phyloP scores from a whole-genome alignment of 768 basidiomycete genomes.

The Boletus subparvulus region DNA sequence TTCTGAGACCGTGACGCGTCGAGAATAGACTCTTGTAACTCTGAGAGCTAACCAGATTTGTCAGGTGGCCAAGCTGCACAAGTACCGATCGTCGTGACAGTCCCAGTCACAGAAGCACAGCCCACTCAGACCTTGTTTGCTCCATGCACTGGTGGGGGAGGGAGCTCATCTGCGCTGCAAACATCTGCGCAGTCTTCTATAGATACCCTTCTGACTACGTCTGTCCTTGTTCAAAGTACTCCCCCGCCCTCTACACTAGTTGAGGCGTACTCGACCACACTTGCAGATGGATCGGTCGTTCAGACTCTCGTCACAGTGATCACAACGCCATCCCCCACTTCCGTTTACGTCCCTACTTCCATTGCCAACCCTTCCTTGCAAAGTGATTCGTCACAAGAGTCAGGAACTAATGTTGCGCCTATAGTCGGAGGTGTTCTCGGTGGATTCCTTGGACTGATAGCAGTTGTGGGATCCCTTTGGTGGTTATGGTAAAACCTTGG shows the following conservation, averaged over 20 bases:
- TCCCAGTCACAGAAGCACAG: conserved; percentile 31
- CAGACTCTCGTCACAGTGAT: conserved; percentile 37
- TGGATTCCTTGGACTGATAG: conserved; percentile 51
- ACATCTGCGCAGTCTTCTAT: conserved; percentile 6
- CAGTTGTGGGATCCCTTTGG: conserved; percentile 47
- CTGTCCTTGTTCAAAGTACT: conserved; percentile 30
- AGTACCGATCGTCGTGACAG: conserved; percentile 41
- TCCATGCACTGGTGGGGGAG: conserved; percentile 33
- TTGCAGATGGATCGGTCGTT: conserved; percentile 42
- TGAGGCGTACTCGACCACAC: conserved; percentile 36
- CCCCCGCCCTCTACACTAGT: conserved; percentile 34
- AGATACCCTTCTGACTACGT: conserved; percentile 18
- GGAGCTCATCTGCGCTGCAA: conserved; percentile 9
- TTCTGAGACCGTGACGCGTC: conserved; percentile 20
- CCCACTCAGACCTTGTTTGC: conserved; percentile 44
- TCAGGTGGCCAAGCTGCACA: conserved; percentile 34
- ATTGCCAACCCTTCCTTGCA: conserved; percentile 16
- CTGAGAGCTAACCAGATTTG: conserved; percentile 16
- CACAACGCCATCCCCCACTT: conserved; percentile 34
- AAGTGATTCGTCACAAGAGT: conserved; percentile 14
- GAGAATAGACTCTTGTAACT: not conserved
- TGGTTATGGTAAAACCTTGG: conserved; percentile 45
- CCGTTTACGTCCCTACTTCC: conserved; percentile 27
- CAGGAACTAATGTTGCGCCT: conserved; percentile 39
- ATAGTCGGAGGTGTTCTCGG: conserved; percentile 56